phyloP scores from a whole-genome alignment of 2,329 filamentous ascomycete species.

The Penicillium sp. region DNA sequence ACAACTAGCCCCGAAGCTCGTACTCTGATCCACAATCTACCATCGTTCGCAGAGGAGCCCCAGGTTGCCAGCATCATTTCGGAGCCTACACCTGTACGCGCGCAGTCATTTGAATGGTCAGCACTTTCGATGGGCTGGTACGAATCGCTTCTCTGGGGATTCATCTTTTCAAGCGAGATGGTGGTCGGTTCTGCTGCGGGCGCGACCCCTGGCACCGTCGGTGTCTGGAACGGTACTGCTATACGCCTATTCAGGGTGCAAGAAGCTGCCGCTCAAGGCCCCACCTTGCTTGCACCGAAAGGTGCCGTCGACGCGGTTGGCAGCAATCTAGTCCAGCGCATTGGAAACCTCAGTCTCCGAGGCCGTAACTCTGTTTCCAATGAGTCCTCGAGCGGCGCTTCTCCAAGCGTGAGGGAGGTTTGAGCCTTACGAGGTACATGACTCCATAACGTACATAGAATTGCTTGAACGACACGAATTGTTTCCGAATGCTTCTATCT shows the following conservation, averaged over 20 bases:
- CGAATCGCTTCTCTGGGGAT: conserved; percentile 89
- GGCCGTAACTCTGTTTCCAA: conserved; percentile 34
- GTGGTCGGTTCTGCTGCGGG: conserved; percentile 53
- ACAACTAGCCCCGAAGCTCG: conserved; percentile 43
- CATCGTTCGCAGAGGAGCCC: conserved; percentile 51
- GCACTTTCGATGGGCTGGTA: conserved; percentile 91
- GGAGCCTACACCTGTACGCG: conserved; percentile 71
- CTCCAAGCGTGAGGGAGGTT: conserved; percentile 41
- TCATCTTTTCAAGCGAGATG: conserved; percentile 90
- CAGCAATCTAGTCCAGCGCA: conserved; percentile 82
- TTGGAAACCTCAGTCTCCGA: conserved; percentile 74
- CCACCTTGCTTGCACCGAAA: conserved; percentile 78
- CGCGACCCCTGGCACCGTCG: conserved; percentile 75
- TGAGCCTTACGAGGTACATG: conserved; percentile 17
- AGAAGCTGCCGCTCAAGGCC: conserved; percentile 76
- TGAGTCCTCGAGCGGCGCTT: conserved; percentile 33
- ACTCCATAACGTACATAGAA: conserved; percentile 19
- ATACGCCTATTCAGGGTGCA: conserved; percentile 90
- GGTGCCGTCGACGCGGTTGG: conserved; percentile 93
- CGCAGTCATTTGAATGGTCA: conserved; percentile 94
- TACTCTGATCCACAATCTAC: conserved; percentile 46
- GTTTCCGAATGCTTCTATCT: not conserved
- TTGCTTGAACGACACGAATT: conserved; percentile 12
- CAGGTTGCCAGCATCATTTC: conserved; percentile 66
- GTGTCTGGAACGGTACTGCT: conserved; percentile 89